Percentiles rank a stretch among this genome's conserved stretches.
Evolutionary conservation across 75 land plant genomes (phyloP).

Genomic region (Cryptomeria japonica): DNA sequence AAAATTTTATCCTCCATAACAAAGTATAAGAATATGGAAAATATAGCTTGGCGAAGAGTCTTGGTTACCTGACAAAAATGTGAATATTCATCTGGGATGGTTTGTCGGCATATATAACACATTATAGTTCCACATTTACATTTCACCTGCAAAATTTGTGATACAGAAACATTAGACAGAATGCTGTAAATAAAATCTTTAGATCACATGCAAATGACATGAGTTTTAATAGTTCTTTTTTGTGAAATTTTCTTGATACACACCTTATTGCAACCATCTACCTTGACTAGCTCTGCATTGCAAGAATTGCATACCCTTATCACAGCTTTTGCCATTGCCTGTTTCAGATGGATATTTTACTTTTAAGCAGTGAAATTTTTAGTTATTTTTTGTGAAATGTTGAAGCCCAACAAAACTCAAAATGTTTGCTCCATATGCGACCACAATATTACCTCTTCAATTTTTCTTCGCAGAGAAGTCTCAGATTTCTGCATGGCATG

Average conservation of each 20-base stretch:
- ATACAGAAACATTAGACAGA: not conserved
- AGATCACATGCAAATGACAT: too few species aligned
- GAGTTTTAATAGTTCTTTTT: too few species aligned
- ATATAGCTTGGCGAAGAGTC: not conserved
- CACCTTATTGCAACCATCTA: not conserved
- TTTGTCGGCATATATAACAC: not conserved
- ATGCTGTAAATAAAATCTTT: too few species aligned
- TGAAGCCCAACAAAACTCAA: too few species aligned
- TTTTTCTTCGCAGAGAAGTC: too few species aligned
- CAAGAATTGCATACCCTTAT: not conserved
- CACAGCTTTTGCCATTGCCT: not conserved
- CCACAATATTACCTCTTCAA: too few species aligned
- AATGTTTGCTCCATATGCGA: too few species aligned
- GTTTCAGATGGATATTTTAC: not conserved
- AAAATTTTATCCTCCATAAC: too few species aligned
- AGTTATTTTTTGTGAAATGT: too few species aligned
- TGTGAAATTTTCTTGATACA: not conserved
- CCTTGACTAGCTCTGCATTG: not conserved
- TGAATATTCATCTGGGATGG: not conserved
- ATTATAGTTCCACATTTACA: not conserved
- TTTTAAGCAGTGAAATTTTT: not conserved
- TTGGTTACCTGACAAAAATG: not conserved
- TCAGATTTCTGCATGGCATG: too few species aligned
- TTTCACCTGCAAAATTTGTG: not conserved
- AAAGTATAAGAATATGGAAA: too few species aligned